Percentiles rank a stretch among this genome's conserved stretches.
Evolutionary conservation across 192 early-diverging fungal genomes (phyloP).

Genomic region (Coemansia umbellata): DNA sequence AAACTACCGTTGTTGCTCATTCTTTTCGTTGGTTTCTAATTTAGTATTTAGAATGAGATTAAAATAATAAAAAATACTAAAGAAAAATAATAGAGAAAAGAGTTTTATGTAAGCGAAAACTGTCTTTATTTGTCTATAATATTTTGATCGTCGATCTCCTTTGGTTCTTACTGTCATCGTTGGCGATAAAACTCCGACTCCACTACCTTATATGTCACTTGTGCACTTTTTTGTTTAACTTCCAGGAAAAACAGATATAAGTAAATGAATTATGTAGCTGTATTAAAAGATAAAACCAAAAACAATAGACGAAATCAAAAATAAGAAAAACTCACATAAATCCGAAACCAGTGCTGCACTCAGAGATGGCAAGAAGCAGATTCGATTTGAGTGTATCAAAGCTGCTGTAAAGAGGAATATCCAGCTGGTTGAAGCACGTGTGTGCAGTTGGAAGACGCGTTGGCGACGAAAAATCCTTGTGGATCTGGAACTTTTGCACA

Average conservation of each 20-base stretch:
- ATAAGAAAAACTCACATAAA: slow-evolving; percentile 58
- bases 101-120: neutral
- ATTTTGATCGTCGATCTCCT: too few relatives aligned
- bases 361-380: slow-evolving; percentile 84
- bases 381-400: slow-evolving; percentile 84
- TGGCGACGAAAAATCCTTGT: slow-evolving; percentile 87
- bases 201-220: too few relatives aligned
- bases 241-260: too few relatives aligned
- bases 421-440: slow-evolving; percentile 99
- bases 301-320: neutral
- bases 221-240: too few relatives aligned
- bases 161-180: too few relatives aligned
- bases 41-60: neutral
- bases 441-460: slow-evolving; percentile 93
- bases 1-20: slow-evolving; percentile 5
- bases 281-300: neutral
- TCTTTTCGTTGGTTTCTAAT: neutral
- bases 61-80: neutral
- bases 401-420: slow-evolving; percentile 87
- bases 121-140: too few relatives aligned
- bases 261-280: neutral
- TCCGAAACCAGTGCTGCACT: slow-evolving; percentile 89
- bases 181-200: too few relatives aligned
- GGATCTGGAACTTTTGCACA: slow-evolving; percentile 98
- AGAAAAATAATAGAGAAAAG: neutral